Evolutionary conservation across 179 eudicot species (phyloP).

Genomic region (Camellia oleifera): DNA sequence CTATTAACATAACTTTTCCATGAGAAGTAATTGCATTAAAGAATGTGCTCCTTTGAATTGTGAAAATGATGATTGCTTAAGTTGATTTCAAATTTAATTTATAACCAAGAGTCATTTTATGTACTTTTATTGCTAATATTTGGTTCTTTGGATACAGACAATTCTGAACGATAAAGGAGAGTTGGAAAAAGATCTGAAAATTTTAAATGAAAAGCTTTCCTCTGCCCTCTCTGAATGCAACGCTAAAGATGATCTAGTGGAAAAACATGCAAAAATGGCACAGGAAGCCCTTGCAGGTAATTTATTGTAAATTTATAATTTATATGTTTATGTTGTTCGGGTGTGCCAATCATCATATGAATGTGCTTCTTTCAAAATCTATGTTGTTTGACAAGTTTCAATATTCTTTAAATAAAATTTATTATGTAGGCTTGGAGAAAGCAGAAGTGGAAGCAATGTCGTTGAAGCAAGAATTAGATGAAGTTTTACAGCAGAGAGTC

Average conservation of each 20-base stretch:
- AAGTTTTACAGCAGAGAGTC: slow-evolving; percentile 47
- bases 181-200: slow-evolving; percentile 51
- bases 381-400: neutral
- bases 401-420: neutral
- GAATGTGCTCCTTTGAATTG: neutral
- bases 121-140: slow-evolving; percentile 14
- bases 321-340: neutral
- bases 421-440: slow-evolving; percentile 72
- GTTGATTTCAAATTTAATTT: neutral
- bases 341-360: neutral
- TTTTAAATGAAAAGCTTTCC: slow-evolving; percentile 58
- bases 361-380: slow-evolving; percentile 2
- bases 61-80: neutral
- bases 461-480: slow-evolving; percentile 67
- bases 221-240: slow-evolving; percentile 53
- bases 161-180: slow-evolving; percentile 59
- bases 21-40: neutral
- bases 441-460: slow-evolving; percentile 62
- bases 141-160: slow-evolving; percentile 44
- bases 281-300: slow-evolving; percentile 85
- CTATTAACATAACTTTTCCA: neutral
- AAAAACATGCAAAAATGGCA: slow-evolving; percentile 71
- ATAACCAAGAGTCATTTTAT: neutral
- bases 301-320: neutral
- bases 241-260: slow-evolving; percentile 60